Base-by-base conservation (phyloP, 2,329 filamentous ascomycete genomes). In the Trichoderma sp. region DNA sequence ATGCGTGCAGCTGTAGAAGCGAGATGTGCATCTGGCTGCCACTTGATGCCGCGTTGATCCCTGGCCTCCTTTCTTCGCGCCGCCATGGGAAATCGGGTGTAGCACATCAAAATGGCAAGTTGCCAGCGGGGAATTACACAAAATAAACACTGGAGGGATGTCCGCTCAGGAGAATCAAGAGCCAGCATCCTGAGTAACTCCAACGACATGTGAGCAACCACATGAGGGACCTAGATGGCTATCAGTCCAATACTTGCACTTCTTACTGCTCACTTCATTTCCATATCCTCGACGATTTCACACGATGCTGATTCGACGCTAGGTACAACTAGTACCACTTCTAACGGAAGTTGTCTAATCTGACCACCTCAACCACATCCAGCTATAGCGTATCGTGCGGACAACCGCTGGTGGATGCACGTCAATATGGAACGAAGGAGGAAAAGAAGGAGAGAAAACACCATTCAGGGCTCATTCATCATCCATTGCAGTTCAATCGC, bases 1-100 rank as follows among this genome's bases (percentile, higher is more conserved):
- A 47, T 24, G n/a, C 34, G 12, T 14, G 34, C 34, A 39, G 34
- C 3, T 55, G 12, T n/a, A 24, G 59, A 62, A 62, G 59, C 59
- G 59, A 62, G 15, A 62, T 55, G 9, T 26, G 30, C 19, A 28
- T 30, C n/a, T 45, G 26, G 24, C 26, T 3, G n/a, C 26, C 12
- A 14, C 15, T 17, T 47, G 21, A 54, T 55, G 50, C 50, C 19
- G 9, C 14, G 50, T 19, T 47, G 48, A 28, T 47, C 26, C 28
- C 21, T 30, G 39, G 7, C n/a, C 59, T 43, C 39, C 48, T 55
- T 62, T 62, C 5, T 19, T 50, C 28, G 24, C 24, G 26, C 26
- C 6, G 4, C 19, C 10, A 10, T 30, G 41, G 19, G 17, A 12
- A 47, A 21, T 47, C 26, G 19, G 12, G 28, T 39, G n/a, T 19